These are phyloP conservation scores for Hericium alpestre DNA, from an alignment of 768 basidiomycete species.

Conservation along the genomic window DNA sequence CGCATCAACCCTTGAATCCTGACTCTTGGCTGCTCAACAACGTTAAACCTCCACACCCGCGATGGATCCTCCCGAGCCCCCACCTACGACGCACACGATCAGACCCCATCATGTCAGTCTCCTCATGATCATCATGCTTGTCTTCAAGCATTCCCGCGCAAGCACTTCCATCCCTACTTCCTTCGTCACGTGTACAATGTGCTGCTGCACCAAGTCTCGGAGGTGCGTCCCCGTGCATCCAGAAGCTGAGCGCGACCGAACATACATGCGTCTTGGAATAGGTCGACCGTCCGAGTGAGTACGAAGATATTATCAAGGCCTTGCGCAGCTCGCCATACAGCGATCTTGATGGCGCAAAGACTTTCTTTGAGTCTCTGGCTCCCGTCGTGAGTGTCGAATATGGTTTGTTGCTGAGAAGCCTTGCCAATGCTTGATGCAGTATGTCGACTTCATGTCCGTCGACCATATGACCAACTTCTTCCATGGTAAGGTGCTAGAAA, in stretches of 20 bases:
- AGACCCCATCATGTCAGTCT: constrained; percentile 71
- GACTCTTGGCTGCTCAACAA: not conserved
- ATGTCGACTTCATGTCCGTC: constrained; percentile 37
- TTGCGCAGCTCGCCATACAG: constrained; percentile 13
- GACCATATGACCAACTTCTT: constrained; percentile 61
- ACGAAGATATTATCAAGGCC: constrained; percentile 28
- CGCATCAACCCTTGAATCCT: not conserved
- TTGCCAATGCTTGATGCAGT: constrained; percentile 21
- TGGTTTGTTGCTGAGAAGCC: not conserved
- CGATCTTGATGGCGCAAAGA: constrained; percentile 5
- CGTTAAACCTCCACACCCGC: not conserved
- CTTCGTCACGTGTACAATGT: constrained; percentile 54
- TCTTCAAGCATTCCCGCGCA: constrained; percentile 51
- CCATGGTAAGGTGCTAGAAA: constrained; percentile 5
- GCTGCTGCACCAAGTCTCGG: constrained; percentile 59
- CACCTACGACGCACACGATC: constrained; percentile 56
- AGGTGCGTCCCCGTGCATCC: constrained; percentile 31
- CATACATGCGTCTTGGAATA: constrained; percentile 16
- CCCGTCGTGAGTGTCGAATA: constrained; percentile 3
- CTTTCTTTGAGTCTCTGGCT: constrained; percentile 11
- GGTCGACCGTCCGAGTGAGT: constrained; percentile 56
- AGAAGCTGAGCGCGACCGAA: not conserved
- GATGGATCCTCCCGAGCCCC: constrained; percentile 26
- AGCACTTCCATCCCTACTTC: constrained; percentile 46
- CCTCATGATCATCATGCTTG: constrained; percentile 49